Evolutionary conservation across 331 rosid species (phyloP), one percentile per base, ranked within the genome.

Genomic region (Pyracantha coccinea): DNA sequence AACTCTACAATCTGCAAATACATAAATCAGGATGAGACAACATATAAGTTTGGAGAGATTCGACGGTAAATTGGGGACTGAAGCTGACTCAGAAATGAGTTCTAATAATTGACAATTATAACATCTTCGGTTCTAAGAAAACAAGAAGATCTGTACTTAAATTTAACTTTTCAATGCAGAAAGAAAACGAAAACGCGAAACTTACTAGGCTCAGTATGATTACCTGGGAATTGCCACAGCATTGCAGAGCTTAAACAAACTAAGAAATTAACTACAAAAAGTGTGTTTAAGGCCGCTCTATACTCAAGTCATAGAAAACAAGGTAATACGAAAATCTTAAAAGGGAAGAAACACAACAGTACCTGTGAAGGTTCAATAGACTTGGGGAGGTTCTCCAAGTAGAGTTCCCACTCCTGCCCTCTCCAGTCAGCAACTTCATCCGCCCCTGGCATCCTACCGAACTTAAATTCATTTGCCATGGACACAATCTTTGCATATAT

Each of bases 371-470:
- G 85, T 75, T 87, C 97, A 69, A 86, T 69, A 66, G 92, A 75
- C 81, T 84, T 89, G 5, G 97, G 97, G 84, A 94, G 80, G 84
- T 90, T 92, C 69, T 92, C 92, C 91, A 92, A 86, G 91, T 89
- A 90, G 24, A 92, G 92, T 86, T 94, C 99, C 99, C 96, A 94
- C 83, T 90, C 97, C 81, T 86, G 95, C 65, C 99, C 97, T 25
- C 79, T 85, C 99, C 99, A 92, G 54, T 85, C 92, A 73, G 93
- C 89, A 75, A 90, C 88, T 89, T 94, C 99, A 78, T 92, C 97
- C 57, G 90, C 97, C 69, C 77, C 77, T 2, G 96, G 97, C 93
- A 90, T 89, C 77, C 89, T 89, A 68, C 97, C 97, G 23, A 85
- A 82, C 72, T 47, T 66, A 29, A 86, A 89, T 77, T 92, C 97